Evolutionary conservation across 2,329 filamentous ascomycete genomes (phyloP).

Genomic region (Aspergillus pseudoglaucus): DNA sequence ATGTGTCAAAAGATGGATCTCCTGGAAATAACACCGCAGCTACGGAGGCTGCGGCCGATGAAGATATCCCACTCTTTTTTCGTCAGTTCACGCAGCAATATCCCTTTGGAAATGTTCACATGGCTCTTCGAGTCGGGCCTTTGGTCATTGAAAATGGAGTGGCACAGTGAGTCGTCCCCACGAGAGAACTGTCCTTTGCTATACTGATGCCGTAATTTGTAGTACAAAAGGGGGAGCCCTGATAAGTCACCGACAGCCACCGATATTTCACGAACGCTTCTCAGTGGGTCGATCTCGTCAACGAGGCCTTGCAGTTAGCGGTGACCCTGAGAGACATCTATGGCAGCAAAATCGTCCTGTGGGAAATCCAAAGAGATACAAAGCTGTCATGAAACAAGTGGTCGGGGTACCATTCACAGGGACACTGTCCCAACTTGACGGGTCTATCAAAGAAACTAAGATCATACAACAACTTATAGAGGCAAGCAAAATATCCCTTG

Average conservation of each 20-base stretch:
- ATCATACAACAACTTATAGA: slow-evolving; percentile 15
- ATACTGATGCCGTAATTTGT: not conserved
- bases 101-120: slow-evolving; percentile 37
- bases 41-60: slow-evolving; percentile 16
- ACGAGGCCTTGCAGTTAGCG: not conserved
- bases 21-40: slow-evolving; percentile 3
- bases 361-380: slow-evolving; percentile 25
- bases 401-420: slow-evolving; percentile 33
- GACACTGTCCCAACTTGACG: slow-evolving; percentile 14
- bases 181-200: not conserved
- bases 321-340: not conserved
- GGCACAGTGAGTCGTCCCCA: slow-evolving; percentile 24
- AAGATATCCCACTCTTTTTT: slow-evolving; percentile 26
- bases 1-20: not conserved
- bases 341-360: slow-evolving; percentile 6
- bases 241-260: slow-evolving; percentile 6
- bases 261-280: slow-evolving; percentile 7
- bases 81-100: slow-evolving; percentile 24
- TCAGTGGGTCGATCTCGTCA: not conserved
- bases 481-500: slow-evolving; percentile 1
- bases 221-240: slow-evolving; percentile 13
- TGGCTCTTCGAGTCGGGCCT: slow-evolving; percentile 36
- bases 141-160: slow-evolving; percentile 38
- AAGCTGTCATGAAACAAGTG: slow-evolving; percentile 38
- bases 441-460: slow-evolving; percentile 11